These are phyloP conservation scores for Meyerozyma carpophila DNA, from an alignment of 1,139 yeast species.

Conservation along the genomic window DNA sequence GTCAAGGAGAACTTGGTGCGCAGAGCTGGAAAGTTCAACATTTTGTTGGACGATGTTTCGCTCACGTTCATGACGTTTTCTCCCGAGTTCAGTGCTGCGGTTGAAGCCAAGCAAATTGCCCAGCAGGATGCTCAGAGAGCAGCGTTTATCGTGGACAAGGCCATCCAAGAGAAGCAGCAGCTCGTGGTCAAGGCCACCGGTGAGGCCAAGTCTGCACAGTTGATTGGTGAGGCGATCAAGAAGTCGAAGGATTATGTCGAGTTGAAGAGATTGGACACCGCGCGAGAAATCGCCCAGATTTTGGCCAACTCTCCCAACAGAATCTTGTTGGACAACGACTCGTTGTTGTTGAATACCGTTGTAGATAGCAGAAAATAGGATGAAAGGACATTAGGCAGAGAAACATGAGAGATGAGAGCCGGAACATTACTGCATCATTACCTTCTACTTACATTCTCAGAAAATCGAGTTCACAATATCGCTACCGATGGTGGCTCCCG, in stretches of 20 bases:
- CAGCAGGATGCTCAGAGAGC: constrained; percentile 99
- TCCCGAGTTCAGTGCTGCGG: constrained; percentile 97
- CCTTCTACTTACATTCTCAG: constrained; percentile 19
- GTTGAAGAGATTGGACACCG: constrained; percentile 93
- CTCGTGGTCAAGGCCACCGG: constrained; percentile 95
- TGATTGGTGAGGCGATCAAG: constrained; percentile 98
- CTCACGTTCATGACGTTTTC: constrained; percentile 94
- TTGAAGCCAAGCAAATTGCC: constrained; percentile 97
- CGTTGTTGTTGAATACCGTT: constrained; percentile 83
- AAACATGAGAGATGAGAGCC: too few relatives aligned
- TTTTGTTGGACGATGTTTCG: constrained; percentile 89
- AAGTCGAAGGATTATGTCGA: constrained; percentile 94
- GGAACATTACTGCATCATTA: too few relatives aligned
- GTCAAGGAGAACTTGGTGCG: constrained; percentile 88
- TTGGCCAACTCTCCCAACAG: constrained; percentile 85
- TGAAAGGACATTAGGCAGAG: neutral
- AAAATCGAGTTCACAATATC: constrained; percentile 83
- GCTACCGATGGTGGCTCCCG: constrained; percentile 93
- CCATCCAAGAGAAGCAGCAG: constrained; percentile 96
- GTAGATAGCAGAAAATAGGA: constrained; percentile 50
- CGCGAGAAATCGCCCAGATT: constrained; percentile 88
- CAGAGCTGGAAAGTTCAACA: constrained; percentile 87
- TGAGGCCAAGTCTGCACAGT: constrained; percentile 97
- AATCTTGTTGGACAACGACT: constrained; percentile 86
- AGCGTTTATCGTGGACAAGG: constrained; percentile 93